Conservation (phyloP, 768 basidiomycete genomes). For the Cyclocybe cylindracea region DNA sequence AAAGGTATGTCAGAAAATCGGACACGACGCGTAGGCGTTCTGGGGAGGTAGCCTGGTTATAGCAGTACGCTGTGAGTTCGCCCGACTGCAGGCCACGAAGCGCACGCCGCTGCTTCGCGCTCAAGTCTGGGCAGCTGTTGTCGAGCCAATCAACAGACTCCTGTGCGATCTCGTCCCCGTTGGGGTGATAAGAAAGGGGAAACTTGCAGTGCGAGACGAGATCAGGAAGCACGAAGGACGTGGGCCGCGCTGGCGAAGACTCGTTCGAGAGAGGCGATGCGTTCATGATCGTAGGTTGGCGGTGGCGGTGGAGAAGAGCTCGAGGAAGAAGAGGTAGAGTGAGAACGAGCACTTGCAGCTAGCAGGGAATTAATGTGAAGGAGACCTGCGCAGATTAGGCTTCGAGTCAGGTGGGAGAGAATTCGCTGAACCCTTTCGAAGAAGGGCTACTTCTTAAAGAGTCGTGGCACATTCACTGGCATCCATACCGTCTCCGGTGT, state of each 20-base stretch:
- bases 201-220: slow-evolving; percentile 54
- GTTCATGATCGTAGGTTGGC: slow-evolving; percentile 2
- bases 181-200: slow-evolving; percentile 41
- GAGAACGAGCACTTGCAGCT: not conserved
- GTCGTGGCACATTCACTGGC: no score
- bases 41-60: slow-evolving; percentile 48
- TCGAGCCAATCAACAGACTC: slow-evolving; percentile 54
- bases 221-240: slow-evolving; percentile 54
- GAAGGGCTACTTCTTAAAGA: no score
- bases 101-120: slow-evolving; percentile 41
- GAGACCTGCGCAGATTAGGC: not conserved
- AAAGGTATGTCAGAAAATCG: slow-evolving; percentile 68
- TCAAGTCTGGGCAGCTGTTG: slow-evolving; percentile 45
- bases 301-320: slow-evolving; percentile 2
- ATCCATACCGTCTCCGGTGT: no score
- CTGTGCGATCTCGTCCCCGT: slow-evolving; percentile 46
- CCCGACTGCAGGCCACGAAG: slow-evolving; percentile 65
- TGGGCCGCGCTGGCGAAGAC: slow-evolving; percentile 13
- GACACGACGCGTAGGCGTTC: slow-evolving; percentile 64
- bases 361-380: slow-evolving; percentile 6
- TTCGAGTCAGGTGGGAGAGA: not conserved
- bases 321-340: not conserved
- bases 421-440: no score
- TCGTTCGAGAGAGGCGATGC: not conserved
- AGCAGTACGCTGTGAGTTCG: slow-evolving; percentile 66